A percentile compares a stretch with the other conserved stretches of the same genome.
These are phyloP conservation scores for Stygiomarasmius scandens DNA, from an alignment of 1,284 basidiomycete genomes.

Conservation along the genomic window DNA sequence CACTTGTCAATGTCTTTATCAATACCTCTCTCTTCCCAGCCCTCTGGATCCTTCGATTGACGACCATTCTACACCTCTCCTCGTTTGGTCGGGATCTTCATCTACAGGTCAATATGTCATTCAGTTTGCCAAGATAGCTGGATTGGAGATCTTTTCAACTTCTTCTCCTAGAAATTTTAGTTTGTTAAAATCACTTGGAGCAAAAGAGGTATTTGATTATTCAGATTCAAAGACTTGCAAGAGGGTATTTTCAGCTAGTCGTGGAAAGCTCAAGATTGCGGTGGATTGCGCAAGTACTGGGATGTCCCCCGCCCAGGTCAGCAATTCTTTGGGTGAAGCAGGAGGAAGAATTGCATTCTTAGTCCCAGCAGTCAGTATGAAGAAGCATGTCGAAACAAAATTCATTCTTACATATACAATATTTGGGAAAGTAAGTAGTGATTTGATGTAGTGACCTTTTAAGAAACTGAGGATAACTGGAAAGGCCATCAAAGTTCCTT, in stretches of 20 bases:
- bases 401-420: slow-evolving; percentile 29
- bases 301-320: slow-evolving; percentile 25
- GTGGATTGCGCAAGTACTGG: slow-evolving; percentile 29
- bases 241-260: slow-evolving; percentile 27
- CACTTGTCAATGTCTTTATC: slow-evolving; percentile 29
- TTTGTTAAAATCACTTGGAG: slow-evolving; percentile 23
- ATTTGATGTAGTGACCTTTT: neutral
- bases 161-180: slow-evolving; percentile 27
- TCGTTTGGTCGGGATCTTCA: slow-evolving; percentile 40
- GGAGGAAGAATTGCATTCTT: slow-evolving; percentile 30
- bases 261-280: slow-evolving; percentile 24
- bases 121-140: slow-evolving; percentile 41
- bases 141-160: slow-evolving; percentile 41
- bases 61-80: slow-evolving; percentile 25
- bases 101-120: slow-evolving; percentile 40
- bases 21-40: slow-evolving; percentile 26
- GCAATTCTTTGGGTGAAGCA: slow-evolving; percentile 22
- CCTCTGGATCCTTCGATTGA: no score
- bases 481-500: neutral
- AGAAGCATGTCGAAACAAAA: slow-evolving; percentile 23
- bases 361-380: slow-evolving; percentile 22
- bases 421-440: slow-evolving; percentile 15
- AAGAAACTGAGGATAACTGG: neutral
- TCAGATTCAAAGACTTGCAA: slow-evolving; percentile 25
- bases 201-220: slow-evolving; percentile 41